These are phyloP conservation scores for Begonia masoniana DNA, from an alignment of 306 rosid genomes.

Conservation along the genomic window DNA sequence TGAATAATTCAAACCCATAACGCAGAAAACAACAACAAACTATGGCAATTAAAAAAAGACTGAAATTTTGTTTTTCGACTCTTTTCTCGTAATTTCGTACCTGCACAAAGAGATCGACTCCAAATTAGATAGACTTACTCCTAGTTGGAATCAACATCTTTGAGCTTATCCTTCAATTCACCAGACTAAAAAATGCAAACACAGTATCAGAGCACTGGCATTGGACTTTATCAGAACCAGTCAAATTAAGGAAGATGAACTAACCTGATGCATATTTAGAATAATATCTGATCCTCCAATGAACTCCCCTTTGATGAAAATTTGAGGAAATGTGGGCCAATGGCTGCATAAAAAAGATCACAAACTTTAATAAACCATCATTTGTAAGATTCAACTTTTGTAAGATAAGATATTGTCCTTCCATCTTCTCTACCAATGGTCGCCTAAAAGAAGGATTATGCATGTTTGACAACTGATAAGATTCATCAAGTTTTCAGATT, in stretches of 20 bases:
- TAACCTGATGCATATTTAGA: slow-evolving; percentile 79
- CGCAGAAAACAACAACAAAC: too few relatives aligned
- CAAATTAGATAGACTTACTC: not conserved
- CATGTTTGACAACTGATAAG: too few relatives aligned
- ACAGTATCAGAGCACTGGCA: slow-evolving; percentile 7
- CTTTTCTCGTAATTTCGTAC: too few relatives aligned
- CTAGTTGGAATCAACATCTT: slow-evolving; percentile 19
- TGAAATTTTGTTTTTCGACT: too few relatives aligned
- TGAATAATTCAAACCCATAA: too few relatives aligned
- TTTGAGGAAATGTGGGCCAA: slow-evolving; percentile 91
- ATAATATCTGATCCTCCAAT: slow-evolving; percentile 84
- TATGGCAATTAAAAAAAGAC: too few relatives aligned
- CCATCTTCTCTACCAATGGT: too few relatives aligned
- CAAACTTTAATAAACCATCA: not conserved
- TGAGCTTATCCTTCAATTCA: slow-evolving; percentile 45
- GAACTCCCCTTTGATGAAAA: slow-evolving; percentile 89
- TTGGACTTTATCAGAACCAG: slow-evolving; percentile 4
- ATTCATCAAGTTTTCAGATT: too few relatives aligned
- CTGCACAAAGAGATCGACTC: too few relatives aligned
- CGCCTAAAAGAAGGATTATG: too few relatives aligned
- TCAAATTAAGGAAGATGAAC: slow-evolving; percentile 1
- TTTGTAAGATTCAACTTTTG: too few relatives aligned
- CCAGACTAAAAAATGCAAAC: slow-evolving; percentile 37
- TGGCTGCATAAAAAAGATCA: slow-evolving; percentile 24
- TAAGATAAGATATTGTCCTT: too few relatives aligned